Percentiles rank a stretch among this genome's conserved stretches.
Evolutionary conservation across 164 flowering plant genomes (phyloP).

Genomic region (Euptelea pleiosperma): DNA sequence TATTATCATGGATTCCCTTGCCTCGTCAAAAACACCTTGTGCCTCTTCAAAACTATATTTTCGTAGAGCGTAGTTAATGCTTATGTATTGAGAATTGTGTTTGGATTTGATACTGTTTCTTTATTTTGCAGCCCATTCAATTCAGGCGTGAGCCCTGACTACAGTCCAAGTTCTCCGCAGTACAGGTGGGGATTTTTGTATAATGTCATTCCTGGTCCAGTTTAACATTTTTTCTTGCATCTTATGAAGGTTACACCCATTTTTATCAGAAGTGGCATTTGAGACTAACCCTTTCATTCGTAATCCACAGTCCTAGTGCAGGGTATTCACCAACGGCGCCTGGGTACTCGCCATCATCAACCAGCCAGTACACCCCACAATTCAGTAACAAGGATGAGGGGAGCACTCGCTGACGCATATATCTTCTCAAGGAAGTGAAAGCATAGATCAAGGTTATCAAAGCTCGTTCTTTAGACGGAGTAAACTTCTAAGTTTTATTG

Average conservation of each 20-base stretch:
- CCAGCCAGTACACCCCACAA: conserved; percentile 83
- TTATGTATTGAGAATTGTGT: background rate
- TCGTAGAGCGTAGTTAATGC: too few relatives aligned
- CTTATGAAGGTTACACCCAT: background rate
- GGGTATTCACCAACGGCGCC: conserved; percentile 98
- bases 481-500: too few relatives aligned
- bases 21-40: too few relatives aligned
- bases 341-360: conserved; percentile 92
- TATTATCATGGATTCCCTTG: too few relatives aligned
- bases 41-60: background rate
- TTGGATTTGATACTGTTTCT: background rate
- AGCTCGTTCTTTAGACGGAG: too few relatives aligned
- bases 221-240: background rate
- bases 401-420: conserved; percentile 16
- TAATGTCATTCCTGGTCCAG: background rate
- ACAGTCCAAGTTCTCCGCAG: conserved; percentile 90
- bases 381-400: conserved; percentile 51
- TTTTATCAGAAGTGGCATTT: background rate
- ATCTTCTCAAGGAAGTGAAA: too few relatives aligned
- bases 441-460: too few relatives aligned
- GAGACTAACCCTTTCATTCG: background rate
- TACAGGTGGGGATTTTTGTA: conserved; percentile 50
- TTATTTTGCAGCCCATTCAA: conserved; percentile 61
- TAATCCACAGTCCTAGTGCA: conserved; percentile 79
- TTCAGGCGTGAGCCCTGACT: conserved; percentile 70